These are phyloP conservation scores for Rhizopogon sp. DNA, from an alignment of 768 basidiomycete species.

Conservation along the genomic window DNA sequence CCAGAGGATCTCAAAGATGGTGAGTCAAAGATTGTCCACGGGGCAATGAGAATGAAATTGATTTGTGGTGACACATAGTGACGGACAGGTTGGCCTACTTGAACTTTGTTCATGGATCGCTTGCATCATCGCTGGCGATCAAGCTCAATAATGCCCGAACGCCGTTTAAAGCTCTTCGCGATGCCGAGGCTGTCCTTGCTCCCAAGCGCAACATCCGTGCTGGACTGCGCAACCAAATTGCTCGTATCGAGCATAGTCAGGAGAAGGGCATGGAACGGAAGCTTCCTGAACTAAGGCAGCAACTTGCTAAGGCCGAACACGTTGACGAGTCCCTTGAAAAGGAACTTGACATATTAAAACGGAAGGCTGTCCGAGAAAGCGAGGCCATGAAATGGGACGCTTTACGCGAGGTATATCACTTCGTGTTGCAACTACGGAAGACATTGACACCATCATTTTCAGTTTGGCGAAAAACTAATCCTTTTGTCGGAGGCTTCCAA, in stretches of 20 bases:
- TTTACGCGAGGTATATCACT: conserved; percentile 57
- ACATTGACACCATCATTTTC: neutral
- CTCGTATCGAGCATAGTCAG: conserved; percentile 60
- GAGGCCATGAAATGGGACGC: conserved; percentile 79
- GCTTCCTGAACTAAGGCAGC: conserved; percentile 63
- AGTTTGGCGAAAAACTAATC: conserved; percentile 81
- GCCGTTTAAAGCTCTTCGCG: conserved; percentile 67
- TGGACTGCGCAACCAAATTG: conserved; percentile 55
- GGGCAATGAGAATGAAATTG: neutral
- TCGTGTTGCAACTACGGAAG: neutral
- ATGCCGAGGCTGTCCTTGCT: conserved; percentile 55
- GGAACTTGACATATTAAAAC: conserved; percentile 66
- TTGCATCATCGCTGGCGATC: conserved; percentile 53
- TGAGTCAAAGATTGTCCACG: conserved; percentile 21
- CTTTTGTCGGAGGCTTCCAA: conserved; percentile 68
- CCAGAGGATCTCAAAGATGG: conserved; percentile 73
- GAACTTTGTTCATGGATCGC: conserved; percentile 70
- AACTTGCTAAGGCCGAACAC: conserved; percentile 58
- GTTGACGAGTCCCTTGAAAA: conserved; percentile 65
- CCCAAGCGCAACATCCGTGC: conserved; percentile 62
- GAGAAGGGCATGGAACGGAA: conserved; percentile 63
- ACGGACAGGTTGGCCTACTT: conserved; percentile 80
- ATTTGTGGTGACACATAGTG: conserved; percentile 34
- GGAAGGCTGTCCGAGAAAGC: conserved; percentile 72
- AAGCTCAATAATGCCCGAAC: conserved; percentile 61